Evolutionary conservation across 2,329 filamentous ascomycete species (phyloP).

Genomic region (Colletotrichum lindemuthianum): DNA sequence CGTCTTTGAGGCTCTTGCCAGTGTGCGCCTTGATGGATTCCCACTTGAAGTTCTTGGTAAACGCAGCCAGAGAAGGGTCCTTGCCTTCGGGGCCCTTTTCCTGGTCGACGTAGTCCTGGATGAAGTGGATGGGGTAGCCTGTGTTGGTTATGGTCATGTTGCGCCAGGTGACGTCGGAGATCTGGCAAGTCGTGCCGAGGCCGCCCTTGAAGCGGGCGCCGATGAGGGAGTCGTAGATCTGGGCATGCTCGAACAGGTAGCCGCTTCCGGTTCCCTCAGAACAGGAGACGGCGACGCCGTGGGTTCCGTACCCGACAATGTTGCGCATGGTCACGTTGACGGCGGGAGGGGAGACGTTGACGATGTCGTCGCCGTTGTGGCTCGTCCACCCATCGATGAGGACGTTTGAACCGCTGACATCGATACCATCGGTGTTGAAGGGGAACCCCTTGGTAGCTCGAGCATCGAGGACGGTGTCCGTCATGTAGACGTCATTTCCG

Average conservation of each 20-base stretch:
- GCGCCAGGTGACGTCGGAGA: slow-evolving; percentile 18
- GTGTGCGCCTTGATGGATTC: slow-evolving; percentile 21
- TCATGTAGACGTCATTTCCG: slow-evolving; percentile 26
- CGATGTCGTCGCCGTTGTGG: slow-evolving; percentile 25
- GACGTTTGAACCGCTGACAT: slow-evolving; percentile 15
- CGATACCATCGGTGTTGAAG: slow-evolving; percentile 23
- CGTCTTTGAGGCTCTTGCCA: slow-evolving; percentile 7
- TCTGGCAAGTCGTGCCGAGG: slow-evolving; percentile 19
- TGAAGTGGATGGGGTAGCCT: slow-evolving; percentile 23
- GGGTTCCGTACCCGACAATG: slow-evolving; percentile 14
- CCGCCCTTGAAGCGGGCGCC: slow-evolving; percentile 28
- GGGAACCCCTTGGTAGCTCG: slow-evolving; percentile 11
- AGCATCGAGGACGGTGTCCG: slow-evolving; percentile 23
- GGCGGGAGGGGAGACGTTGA: slow-evolving; percentile 22
- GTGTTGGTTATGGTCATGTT: slow-evolving; percentile 29
- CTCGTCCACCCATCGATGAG: slow-evolving; percentile 20
- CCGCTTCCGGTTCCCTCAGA: slow-evolving; percentile 5
- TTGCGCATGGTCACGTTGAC: slow-evolving; percentile 27
- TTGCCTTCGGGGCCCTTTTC: slow-evolving; percentile 19
- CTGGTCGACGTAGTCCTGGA: slow-evolving; percentile 29
- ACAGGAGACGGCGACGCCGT: slow-evolving; percentile 20
- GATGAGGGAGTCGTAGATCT: slow-evolving; percentile 13
- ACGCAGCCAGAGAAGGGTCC: slow-evolving; percentile 16
- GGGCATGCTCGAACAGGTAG: slow-evolving; percentile 22
- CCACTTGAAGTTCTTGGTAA: slow-evolving; percentile 24